Evolutionary conservation across 257 asterid species (phyloP).

Genomic region (Nicotiana undulata): DNA sequence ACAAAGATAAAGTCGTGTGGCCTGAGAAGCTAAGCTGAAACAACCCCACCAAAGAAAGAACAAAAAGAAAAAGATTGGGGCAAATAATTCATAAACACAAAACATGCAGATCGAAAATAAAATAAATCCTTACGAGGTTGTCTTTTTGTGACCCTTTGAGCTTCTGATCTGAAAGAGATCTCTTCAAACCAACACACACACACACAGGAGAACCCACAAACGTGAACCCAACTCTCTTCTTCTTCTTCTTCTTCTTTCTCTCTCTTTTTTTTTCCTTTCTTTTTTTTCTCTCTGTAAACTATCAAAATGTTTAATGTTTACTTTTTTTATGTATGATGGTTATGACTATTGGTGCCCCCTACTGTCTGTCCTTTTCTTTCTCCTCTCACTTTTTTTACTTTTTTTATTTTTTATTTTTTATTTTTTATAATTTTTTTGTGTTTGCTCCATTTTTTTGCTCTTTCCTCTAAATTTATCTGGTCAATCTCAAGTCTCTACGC

Average conservation of each 20-base stretch:
- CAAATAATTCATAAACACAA: not conserved
- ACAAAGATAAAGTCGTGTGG: not conserved
- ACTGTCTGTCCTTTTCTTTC: constrained; percentile 10
- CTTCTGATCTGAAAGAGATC: constrained; percentile 18
- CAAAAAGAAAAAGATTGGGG: not conserved
- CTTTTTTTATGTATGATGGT: not conserved
- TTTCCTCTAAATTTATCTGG: not conserved
- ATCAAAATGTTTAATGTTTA: not conserved
- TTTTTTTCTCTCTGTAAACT: not conserved
- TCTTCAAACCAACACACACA: constrained; percentile 7
- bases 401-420: not conserved
- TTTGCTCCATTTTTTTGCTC: not conserved
- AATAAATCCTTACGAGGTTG: constrained; percentile 2
- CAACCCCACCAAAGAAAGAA: constrained; percentile 5
- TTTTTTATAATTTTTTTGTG: not conserved
- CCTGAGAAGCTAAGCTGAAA: not conserved
- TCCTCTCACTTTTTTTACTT: not conserved
- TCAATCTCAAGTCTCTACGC: constrained; percentile 10
- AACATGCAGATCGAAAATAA: constrained; percentile 2
- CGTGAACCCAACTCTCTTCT: constrained; percentile 15
- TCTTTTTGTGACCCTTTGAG: not conserved
- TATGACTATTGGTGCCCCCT: not conserved
- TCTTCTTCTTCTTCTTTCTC: not conserved
- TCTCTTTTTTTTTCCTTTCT: not conserved
- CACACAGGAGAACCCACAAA: constrained; percentile 7